Conservation (phyloP, 257 asterid genomes). For the Scutellaria baicalensis region DNA sequence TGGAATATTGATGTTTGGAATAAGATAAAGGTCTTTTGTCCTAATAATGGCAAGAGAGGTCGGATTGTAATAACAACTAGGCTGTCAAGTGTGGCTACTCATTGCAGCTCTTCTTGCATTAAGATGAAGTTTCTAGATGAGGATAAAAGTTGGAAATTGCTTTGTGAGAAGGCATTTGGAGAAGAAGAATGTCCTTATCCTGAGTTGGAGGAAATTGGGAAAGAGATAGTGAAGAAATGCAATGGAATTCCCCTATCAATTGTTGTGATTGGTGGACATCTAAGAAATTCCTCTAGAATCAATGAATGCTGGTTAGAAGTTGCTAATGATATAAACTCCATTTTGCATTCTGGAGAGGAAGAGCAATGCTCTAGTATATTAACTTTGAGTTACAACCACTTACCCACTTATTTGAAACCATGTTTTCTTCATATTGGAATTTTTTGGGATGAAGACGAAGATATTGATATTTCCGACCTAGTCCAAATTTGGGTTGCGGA, state of each 20-base stretch:
- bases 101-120: neutral
- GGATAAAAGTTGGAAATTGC: neutral
- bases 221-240: neutral
- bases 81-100: neutral
- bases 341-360: neutral
- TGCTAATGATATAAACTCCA: neutral
- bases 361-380: neutral
- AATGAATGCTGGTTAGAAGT: neutral
- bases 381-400: neutral
- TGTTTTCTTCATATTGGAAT: constrained; percentile 11
- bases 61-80: neutral
- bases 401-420: constrained; percentile 7
- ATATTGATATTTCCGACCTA: neutral
- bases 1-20: constrained; percentile 2
- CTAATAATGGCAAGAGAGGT: neutral
- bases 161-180: neutral
- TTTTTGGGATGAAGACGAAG: neutral
- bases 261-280: constrained; percentile 4
- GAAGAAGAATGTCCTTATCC: neutral
- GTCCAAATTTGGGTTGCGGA: constrained; percentile 3
- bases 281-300: neutral
- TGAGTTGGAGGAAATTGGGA: neutral
- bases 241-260: neutral
- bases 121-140: neutral
- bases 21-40: neutral